Evolutionary conservation across 1,284 basidiomycete species (phyloP), one percentile per base, ranked within the genome.

Genomic region (Malassezia equina): DNA sequence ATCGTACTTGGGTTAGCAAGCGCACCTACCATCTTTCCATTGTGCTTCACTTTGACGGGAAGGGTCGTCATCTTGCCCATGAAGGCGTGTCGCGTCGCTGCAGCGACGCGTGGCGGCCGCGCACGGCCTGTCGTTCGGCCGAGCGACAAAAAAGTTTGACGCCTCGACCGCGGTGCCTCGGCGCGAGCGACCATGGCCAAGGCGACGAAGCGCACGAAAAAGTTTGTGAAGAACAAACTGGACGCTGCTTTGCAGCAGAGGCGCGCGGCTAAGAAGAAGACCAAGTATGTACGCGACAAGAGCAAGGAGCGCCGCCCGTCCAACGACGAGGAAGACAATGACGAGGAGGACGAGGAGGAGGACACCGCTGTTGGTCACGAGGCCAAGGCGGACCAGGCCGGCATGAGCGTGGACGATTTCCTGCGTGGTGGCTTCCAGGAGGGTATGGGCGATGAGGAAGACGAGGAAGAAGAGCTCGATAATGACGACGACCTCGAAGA

Each of bases 41-140:
- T 83, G 75, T 96, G 90, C 76, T 95, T 96, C 75, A 95, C 82
- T 65, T 84, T 83, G 24, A 95, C 88, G 54, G 64, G 62, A 29
- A 76, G 54, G 23, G 71, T 52, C 24, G 67, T 53, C 73, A 75
- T 76, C 52, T 72, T 71, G 43, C 65, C 66, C 69, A 73, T 71
- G 21, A 36, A 46, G 15, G 42, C 24, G 12, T 4, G 40, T 33
- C 27, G 19, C 31, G 39, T 24, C 28, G 40, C 27, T 9, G 3
- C 23, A 4, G 40, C 3, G 31, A 36, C 33, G 25, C 36, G 33
- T 29, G n/a, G 19, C 43, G 17, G 23, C 25, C 25, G 31, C 28
- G 32, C 49, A 39, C 50, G 39, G 29, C 12, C 34, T 24, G 17
- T 13, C 27, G 13, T 7, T 47, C 49, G 47, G 52, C 46, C 53